Base-by-base conservation (phyloP, 305 asterid species). In the Fraxinus dipetala region DNA sequence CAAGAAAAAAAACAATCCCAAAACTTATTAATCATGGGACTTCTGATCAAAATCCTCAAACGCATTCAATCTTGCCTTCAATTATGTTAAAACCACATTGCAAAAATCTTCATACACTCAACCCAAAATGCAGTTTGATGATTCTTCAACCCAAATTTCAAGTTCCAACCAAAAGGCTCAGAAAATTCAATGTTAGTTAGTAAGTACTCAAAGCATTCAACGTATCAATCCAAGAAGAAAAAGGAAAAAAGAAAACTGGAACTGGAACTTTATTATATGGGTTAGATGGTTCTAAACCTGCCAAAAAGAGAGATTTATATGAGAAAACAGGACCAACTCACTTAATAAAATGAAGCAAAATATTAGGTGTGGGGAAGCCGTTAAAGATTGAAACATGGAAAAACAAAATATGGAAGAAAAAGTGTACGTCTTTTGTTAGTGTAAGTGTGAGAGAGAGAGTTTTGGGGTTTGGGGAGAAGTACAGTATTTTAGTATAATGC, bases 341-440 rank as follows among this genome's bases (percentile, higher is more conserved):
- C 88, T 85, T 83, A 85, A 82, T 85, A 81, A 89, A 82, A 85
- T 72, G 89, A 85, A 86, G 87, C 84, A 88, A 84, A 81, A 84
- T 85, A 45, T 45, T 79, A 78, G 86, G 82, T 65, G 92, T 86
- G 94, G 96, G 91, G 88, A 94, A 91, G 92, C 94, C 93, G 88
- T 87, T 87, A 85, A 92, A 88, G 93, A 85, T 90, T 82, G 88
- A 56, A 30, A 69, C 74, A 63, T 82, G 80, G 74, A 83, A 81
- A 63, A 72, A 78, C 69, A 79, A 72, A 70, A 80, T 51, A 72
- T 18, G 63, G 24, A 35, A 31, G 77, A 81, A 86, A 45, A 92
- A 87, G 97, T 72, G 86, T 61, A 78, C 76, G 88, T 32, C 75
- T 76, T 10, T 81, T 13, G 56, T 45, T 13, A 13, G 16, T 43